Evolutionary conservation across 1,284 basidiomycete genomes (phyloP).

Genomic region (Leccinum angustisporum): DNA sequence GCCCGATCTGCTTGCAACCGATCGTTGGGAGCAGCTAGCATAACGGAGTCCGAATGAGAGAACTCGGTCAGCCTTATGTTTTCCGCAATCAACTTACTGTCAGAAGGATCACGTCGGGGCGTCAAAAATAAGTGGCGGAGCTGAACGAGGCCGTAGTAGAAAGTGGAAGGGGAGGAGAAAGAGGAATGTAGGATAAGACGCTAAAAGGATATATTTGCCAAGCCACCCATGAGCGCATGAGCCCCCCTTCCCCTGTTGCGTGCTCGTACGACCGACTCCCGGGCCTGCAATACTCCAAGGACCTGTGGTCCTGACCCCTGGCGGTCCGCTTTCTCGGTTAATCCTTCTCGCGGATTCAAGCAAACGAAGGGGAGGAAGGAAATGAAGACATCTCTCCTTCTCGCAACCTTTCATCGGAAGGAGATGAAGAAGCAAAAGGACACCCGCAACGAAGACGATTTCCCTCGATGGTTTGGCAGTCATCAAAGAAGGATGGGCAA

Average conservation of each 20-base stretch:
- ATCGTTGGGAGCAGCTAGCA: neutral
- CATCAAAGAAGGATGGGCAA: neutral
- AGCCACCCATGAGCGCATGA: neutral
- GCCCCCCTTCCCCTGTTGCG: neutral
- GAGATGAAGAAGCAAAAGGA: constrained; percentile 2
- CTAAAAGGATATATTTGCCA: neutral
- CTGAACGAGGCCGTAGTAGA: neutral
- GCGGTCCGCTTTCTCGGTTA: neutral
- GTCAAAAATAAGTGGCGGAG: neutral
- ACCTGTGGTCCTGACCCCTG: no score
- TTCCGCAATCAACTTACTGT: neutral
- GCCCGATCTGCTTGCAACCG: constrained; percentile 1
- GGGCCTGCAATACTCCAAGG: neutral
- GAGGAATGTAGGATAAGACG: neutral
- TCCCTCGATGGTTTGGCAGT: constrained; percentile 1
- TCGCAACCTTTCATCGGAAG: neutral
- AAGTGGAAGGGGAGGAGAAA: neutral
- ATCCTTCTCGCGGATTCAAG: neutral
- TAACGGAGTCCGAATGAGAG: neutral
- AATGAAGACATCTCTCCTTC: neutral
- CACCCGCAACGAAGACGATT: neutral
- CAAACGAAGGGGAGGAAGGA: neutral
- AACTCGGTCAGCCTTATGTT: neutral
- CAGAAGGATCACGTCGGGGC: neutral
- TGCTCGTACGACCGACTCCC: neutral